These are phyloP conservation scores for Cucurbitaria berberidis DNA, from an alignment of 2,329 filamentous ascomycete genomes.

Conservation along the genomic window DNA sequence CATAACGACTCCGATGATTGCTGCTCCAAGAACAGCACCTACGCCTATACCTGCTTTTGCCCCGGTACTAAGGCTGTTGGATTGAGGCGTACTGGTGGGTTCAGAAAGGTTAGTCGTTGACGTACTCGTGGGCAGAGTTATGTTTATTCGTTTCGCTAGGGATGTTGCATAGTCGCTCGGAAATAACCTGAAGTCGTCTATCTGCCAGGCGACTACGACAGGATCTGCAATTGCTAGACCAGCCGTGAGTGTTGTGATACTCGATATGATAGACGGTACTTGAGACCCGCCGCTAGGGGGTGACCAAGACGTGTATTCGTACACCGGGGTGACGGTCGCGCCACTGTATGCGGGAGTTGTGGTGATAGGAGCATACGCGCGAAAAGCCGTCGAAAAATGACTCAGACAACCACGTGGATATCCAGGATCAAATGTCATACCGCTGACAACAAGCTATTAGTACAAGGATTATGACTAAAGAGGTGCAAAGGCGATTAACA, in stretches of 20 bases:
- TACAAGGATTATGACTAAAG: neutral
- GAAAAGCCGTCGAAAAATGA: neutral
- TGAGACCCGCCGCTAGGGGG: neutral
- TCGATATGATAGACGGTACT: neutral
- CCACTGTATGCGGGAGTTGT: neutral
- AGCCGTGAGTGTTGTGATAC: conserved; percentile 1
- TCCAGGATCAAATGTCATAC: conserved; percentile 3
- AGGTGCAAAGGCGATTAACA: neutral
- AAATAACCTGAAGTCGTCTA: conserved; percentile 5
- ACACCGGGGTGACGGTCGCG: neutral
- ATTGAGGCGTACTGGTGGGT: neutral
- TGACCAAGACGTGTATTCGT: neutral
- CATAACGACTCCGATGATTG: neutral
- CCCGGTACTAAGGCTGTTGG: neutral
- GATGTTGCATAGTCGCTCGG: conserved; percentile 8
- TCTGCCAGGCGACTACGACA: conserved; percentile 11
- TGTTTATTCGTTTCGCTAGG: conserved; percentile 6
- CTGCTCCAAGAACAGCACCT: neutral
- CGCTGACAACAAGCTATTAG: neutral
- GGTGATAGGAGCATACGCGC: neutral
- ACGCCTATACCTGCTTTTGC: conserved; percentile 7
- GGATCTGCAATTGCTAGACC: conserved; percentile 15
- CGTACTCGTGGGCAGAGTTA: neutral
- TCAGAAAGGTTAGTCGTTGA: neutral
- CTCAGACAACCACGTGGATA: neutral